A percentile compares a stretch with the other conserved stretches of the same genome.
phyloP scores from a whole-genome alignment of 106 monocot species.

The Agapanthus africanus region DNA sequence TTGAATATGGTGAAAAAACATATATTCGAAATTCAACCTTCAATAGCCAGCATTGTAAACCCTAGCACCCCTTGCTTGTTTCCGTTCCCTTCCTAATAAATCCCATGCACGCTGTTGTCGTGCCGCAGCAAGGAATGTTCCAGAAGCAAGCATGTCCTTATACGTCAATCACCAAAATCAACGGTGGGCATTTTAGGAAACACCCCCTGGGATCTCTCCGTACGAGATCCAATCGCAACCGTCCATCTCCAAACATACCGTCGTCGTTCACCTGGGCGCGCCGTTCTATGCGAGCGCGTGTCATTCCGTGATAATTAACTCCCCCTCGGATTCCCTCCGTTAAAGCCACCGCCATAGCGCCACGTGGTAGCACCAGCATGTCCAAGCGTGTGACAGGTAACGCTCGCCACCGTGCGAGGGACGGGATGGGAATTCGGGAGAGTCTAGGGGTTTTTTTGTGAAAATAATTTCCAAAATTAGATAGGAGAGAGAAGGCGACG shows the following conservation, averaged over 20 bases:
- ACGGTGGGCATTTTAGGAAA: neutral
- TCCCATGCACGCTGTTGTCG: too few species aligned
- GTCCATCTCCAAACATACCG: neutral
- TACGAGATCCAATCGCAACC: neutral
- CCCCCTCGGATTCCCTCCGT: neutral
- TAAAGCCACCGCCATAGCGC: neutral
- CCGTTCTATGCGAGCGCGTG: neutral
- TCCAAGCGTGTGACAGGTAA: neutral
- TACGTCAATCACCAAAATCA: too few species aligned
- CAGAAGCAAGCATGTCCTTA: neutral
- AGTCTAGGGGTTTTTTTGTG: neutral
- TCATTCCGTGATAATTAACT: neutral
- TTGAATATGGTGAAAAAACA: too few species aligned
- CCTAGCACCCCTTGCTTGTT: too few species aligned
- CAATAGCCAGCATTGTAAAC: too few species aligned
- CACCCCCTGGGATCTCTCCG: neutral
- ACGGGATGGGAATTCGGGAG: neutral
- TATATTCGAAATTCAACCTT: too few species aligned
- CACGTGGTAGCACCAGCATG: neutral
- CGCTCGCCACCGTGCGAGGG: neutral
- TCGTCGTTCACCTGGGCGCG: neutral
- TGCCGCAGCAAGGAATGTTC: neutral
- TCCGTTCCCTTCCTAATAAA: too few species aligned
- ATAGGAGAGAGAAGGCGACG: neutral
- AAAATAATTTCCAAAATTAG: conserved; percentile 5